These are phyloP conservation scores for Xylaria acuta DNA, from an alignment of 495 filamentous ascomycete genomes.

Conservation along the genomic window DNA sequence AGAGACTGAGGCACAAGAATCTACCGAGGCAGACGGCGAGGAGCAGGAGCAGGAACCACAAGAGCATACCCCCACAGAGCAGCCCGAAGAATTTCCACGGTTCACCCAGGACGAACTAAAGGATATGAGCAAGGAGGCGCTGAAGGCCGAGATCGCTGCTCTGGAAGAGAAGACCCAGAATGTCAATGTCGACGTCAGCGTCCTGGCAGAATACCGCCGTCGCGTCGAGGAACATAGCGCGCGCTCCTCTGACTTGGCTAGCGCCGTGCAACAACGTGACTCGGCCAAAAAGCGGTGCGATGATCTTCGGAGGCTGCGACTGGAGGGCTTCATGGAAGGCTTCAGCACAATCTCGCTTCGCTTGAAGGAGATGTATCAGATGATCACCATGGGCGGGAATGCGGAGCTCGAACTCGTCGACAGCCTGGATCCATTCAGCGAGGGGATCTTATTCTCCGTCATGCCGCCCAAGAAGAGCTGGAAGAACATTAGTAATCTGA, in stretches of 20 bases:
- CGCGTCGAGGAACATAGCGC: slow-evolving; percentile 85
- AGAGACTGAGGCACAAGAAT: slow-evolving; percentile 27
- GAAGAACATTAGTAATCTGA: slow-evolving; percentile 97
- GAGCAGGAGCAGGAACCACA: slow-evolving; percentile 37
- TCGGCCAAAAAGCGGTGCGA: slow-evolving; percentile 87
- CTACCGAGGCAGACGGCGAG: slow-evolving; percentile 34
- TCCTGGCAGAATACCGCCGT: slow-evolving; percentile 91
- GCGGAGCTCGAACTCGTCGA: slow-evolving; percentile 97
- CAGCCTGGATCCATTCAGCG: slow-evolving; percentile 92
- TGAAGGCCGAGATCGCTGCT: slow-evolving; percentile 86
- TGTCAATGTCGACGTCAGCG: slow-evolving; percentile 84
- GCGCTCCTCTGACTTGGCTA: slow-evolving; percentile 78
- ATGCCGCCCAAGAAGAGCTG: slow-evolving; percentile 99
- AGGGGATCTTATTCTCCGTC: slow-evolving; percentile 94
- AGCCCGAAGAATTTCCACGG: slow-evolving; percentile 66
- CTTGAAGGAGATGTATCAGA: slow-evolving; percentile 99
- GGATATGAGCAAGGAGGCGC: slow-evolving; percentile 87
- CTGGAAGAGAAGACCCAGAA: slow-evolving; percentile 94
- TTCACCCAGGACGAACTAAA: slow-evolving; percentile 89
- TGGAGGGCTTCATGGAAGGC: slow-evolving; percentile 98
- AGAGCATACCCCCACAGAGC: slow-evolving; percentile 30
- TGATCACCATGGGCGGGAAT: slow-evolving; percentile 99
- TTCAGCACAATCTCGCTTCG: slow-evolving; percentile 94
- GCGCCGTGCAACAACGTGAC: slow-evolving; percentile 78
- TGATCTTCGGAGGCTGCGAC: slow-evolving; percentile 82